Evolutionary conservation across 2,329 filamentous ascomycete genomes (phyloP), one percentile per base, ranked within the genome.

Genomic region (Microthyrium microscopicum): DNA sequence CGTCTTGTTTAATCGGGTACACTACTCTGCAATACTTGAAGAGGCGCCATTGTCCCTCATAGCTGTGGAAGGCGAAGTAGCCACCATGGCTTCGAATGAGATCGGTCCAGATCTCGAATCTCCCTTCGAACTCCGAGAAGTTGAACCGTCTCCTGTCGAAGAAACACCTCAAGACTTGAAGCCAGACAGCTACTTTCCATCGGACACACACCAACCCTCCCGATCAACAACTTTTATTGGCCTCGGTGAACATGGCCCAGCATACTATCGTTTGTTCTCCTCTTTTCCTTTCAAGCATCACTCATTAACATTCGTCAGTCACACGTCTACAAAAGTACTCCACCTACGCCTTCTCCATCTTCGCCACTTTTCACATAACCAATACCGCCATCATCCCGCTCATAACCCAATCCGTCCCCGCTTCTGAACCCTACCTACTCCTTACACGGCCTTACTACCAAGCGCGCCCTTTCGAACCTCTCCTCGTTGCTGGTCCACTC

Each of bases 361-460:
- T 87, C 58, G 67, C 77, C 21, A 64, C 71, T 20, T 64, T 89
- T 37, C 84, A 92, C 58, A 62, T 89, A 40, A 66, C 74, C 46
- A 92, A 85, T 46, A 87, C 82, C 21, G 81, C 81, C 5, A 53
- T 92, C 27, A 76, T 91, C 42, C 84, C 83, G 0, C 69, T 89
- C 24, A 45, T 75, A 31, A 82, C 79, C 26, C 70, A 66, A 37
- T 82, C 78, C 29, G 70, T 89, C 5, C 60, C 76, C 6, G 68
- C 73, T 33, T 79, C 79, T 39, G 85, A 94, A 51, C 74, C 73
- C 31, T 92, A 84, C 55, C 73, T 95, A 31, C 76, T 95, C 42
- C 80, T 93, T 53, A 85, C 84, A 19, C 73, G 87, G 40, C 85
- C 91, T 31, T 74, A 89, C 53, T 95, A 95, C 61, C 87, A 94